Conservation (phyloP, 208 protist species). For the Leishmania tropica region DNA sequence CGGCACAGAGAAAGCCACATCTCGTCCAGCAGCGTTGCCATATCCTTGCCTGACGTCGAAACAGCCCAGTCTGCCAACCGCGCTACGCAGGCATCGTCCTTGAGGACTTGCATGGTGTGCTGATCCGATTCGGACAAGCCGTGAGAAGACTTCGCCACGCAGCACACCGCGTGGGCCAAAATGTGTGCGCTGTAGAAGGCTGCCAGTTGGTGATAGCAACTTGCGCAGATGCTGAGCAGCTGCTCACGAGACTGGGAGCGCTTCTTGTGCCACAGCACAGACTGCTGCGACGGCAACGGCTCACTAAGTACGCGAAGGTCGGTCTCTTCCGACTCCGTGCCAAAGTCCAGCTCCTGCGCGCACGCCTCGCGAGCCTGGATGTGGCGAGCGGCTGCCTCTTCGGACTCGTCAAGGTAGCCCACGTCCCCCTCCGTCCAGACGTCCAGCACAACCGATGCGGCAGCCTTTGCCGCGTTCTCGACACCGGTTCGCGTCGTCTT, state of each 20-base stretch:
- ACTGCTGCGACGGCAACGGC: constrained; percentile 30
- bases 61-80: constrained; percentile 30
- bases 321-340: constrained; percentile 47
- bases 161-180: constrained; percentile 16
- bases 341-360: constrained; percentile 75
- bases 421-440: constrained; percentile 56
- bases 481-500: constrained; percentile 32
- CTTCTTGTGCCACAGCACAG: constrained; percentile 18
- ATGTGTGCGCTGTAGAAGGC: constrained; percentile 24
- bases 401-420: constrained; percentile 35
- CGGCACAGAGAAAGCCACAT: constrained; percentile 25
- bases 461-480: constrained; percentile 40
- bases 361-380: constrained; percentile 28
- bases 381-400: constrained; percentile 14
- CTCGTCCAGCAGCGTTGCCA: constrained; percentile 18
- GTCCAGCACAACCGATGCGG: constrained; percentile 35
- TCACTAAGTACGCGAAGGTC: constrained; percentile 36
- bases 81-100: constrained; percentile 16
- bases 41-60: constrained; percentile 6
- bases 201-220: constrained; percentile 23
- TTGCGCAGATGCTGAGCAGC: constrained; percentile 18
- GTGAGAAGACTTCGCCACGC: constrained; percentile 13
- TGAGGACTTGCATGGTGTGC: constrained; percentile 18
- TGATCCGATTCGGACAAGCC: constrained; percentile 12
- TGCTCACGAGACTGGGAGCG: constrained; percentile 23